Evolutionary conservation across 1,284 basidiomycete species (phyloP), one percentile per base, ranked within the genome.

Genomic region (Sanghuangporus sanghuang): DNA sequence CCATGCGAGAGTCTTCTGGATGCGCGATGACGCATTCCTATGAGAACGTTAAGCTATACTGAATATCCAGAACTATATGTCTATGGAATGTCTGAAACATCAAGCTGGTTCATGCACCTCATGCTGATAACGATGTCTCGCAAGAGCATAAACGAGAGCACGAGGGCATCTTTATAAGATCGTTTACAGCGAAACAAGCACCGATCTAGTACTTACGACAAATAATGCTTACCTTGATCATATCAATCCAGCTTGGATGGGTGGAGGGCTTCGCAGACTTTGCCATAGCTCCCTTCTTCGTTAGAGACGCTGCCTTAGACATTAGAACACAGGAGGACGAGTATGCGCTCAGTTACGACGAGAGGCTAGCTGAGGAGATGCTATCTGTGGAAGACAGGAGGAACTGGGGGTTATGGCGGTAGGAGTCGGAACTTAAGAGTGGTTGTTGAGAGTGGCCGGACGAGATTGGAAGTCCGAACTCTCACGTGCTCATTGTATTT

Each of bases 11-110:
- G 49, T 90, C 89, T 59, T 85, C 85, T 66, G 85, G 84, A 73
- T 89, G 80, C 36, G 78, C 79, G 61, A 77, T 71, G 74, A 94
- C 89, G 70, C 87, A 89, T 76, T 92, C 89, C 85, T 86, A 35
- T 54, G 3, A 35, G 16, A 50, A 36, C 11, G 3, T 35, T 54
- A 16, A 32, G 53, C 16, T 14, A 32, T 11, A 36, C 53, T 54
- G 16, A 16, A 18, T 14, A 46, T n/a, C 8, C 32, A 36, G 8
- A 14, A 54, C 8, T 54, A 12, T 3, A 11, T 54, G 53, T 16
- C 14, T 14, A 54, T 54, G 7, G 16, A 36, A 38, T 54, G 16
- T 38, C 27, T 54, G 52, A 53, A 53, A 35, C 52, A 53, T 53
- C 32, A 36, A 6, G 27, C 11, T 36, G 21, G 52, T 27, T 36